Conservation (phyloP, 768 basidiomycete genomes). For the Termitomyces sp. region DNA sequence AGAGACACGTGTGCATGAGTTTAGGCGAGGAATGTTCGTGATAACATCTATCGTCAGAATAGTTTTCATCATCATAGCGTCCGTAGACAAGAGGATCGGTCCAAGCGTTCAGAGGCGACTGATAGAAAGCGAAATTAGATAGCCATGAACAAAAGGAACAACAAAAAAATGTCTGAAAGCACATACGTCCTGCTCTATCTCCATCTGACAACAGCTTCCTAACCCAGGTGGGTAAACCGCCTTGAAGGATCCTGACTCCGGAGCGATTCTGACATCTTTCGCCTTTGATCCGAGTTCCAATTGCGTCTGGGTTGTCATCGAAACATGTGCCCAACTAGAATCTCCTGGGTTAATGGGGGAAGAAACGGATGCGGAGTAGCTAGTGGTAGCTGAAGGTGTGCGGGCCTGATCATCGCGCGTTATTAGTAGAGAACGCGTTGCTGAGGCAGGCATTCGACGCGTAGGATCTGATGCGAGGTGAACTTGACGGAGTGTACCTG, state of each 20-base stretch:
- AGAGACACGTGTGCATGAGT: not conserved
- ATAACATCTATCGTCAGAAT: not conserved
- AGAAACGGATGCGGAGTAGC: not conserved
- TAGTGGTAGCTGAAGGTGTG: not conserved
- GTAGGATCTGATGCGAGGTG: not conserved
- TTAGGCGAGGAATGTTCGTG: not conserved
- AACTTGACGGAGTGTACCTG: not conserved
- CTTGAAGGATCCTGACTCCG: not conserved
- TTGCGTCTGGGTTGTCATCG: not conserved
- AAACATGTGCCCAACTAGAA: not conserved
- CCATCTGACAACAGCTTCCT: not conserved
- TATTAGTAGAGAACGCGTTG: not conserved
- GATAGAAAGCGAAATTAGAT: not conserved
- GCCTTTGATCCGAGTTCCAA: not conserved
- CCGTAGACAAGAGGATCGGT: not conserved
- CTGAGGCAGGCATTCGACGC: not conserved
- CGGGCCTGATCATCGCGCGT: constrained; percentile 2
- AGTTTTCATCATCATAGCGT: not conserved
- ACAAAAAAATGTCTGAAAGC: too few species aligned
- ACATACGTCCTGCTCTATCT: not conserved
- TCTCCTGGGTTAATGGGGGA: not conserved
- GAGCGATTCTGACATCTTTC: not conserved
- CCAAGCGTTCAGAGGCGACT: not conserved
- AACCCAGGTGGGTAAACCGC: not conserved
- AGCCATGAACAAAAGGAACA: not conserved